A percentile compares a stretch with the other conserved stretches of the same genome.
Conservation (phyloP, 2,329 filamentous ascomycete species). For the Raffaelea ambrosiae region DNA sequence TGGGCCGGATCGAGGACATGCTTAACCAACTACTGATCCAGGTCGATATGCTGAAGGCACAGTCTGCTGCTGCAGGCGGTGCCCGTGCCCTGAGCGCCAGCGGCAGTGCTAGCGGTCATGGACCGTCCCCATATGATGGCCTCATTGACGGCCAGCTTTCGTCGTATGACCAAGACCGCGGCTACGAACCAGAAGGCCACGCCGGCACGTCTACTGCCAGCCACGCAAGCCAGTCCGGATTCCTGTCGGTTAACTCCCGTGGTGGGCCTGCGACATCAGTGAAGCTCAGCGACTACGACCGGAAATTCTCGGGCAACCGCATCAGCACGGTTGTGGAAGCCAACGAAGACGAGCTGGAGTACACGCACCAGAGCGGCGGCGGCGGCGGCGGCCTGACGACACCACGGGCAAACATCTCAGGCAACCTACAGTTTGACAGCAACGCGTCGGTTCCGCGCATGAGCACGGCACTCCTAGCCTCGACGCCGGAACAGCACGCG, state of each 20-base stretch:
- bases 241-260: conserved; percentile 53
- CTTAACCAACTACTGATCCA: conserved; percentile 86
- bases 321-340: conserved; percentile 85
- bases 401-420: conserved; percentile 45
- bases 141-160: conserved; percentile 49
- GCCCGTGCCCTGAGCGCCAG: conserved; percentile 6
- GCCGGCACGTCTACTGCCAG: conserved; percentile 67
- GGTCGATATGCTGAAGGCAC: conserved; percentile 72
- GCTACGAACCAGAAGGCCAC: conserved; percentile 77
- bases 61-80: conserved; percentile 32
- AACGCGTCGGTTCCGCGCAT: conserved; percentile 7
- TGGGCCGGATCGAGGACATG: conserved; percentile 84
- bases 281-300: conserved; percentile 36
- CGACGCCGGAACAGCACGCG: conserved; percentile 30
- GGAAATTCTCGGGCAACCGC: conserved; percentile 63
- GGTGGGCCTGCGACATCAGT: conserved; percentile 26
- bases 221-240: conserved; percentile 66
- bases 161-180: conserved; percentile 60
- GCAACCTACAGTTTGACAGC: conserved; percentile 26
- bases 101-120: conserved; percentile 39
- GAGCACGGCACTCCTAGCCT: conserved; percentile 18
- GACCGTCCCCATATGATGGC: conserved; percentile 54
- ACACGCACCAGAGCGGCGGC: conserved; percentile 14
- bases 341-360: conserved; percentile 64
- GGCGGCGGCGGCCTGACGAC: conserved; percentile 12